A percentile compares a stretch with the other conserved stretches of the same genome.
Conservation (phyloP, 129 eudicot genomes). For the Mikania micrantha region DNA sequence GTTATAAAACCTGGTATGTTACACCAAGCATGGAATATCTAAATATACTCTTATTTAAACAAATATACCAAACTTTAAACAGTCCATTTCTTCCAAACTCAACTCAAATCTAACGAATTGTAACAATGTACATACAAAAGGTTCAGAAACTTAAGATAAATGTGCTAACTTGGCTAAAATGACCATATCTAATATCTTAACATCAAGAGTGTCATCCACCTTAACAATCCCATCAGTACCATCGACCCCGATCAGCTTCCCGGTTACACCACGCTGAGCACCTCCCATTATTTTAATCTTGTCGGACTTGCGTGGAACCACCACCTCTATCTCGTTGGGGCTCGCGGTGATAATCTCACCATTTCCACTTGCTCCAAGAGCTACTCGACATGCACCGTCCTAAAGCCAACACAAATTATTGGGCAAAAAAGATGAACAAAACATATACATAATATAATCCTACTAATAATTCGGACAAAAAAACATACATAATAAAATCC, state of each 20-base stretch:
- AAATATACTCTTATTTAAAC: neutral
- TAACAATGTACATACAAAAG: constrained; percentile 10
- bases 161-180: constrained; percentile 62
- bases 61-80: neutral
- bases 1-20: neutral
- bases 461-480: too few relatives aligned
- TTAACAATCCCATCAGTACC: constrained; percentile 90
- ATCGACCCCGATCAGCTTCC: constrained; percentile 89
- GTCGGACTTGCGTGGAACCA: constrained; percentile 67
- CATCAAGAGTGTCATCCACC: constrained; percentile 76
- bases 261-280: constrained; percentile 70
- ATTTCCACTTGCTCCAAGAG: constrained; percentile 63
- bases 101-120: neutral
- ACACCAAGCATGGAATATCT: neutral
- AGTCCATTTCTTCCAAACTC: neutral
- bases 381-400: constrained; percentile 86
- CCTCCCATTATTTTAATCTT: constrained; percentile 95
- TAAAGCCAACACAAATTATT: constrained; percentile 17
- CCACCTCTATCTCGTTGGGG: constrained; percentile 58
- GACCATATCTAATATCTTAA: constrained; percentile 79
- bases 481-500: too few relatives aligned
- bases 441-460: too few relatives aligned
- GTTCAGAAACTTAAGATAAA: constrained; percentile 10
- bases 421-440: too few relatives aligned
- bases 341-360: constrained; percentile 58